Conservation (phyloP, 2,329 filamentous ascomycete genomes). For the Microsporum audouinii region DNA sequence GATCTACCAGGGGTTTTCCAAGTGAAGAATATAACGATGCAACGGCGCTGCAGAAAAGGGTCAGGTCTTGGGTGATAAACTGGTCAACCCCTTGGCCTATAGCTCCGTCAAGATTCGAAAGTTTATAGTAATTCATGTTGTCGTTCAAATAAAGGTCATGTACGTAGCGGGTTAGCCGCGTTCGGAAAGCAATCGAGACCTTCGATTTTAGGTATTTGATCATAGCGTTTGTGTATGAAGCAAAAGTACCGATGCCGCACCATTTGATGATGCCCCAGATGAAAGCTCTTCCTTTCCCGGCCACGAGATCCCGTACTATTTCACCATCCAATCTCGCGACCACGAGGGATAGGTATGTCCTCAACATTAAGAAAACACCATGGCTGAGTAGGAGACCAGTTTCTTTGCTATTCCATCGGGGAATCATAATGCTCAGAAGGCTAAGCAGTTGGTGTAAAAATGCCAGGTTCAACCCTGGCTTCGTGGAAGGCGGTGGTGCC, state of each 20-base stretch:
- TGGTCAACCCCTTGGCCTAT: conserved; percentile 88
- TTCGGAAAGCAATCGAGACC: conserved; percentile 95
- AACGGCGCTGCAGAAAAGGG: conserved; percentile 84
- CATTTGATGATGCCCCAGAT: conserved; percentile 85
- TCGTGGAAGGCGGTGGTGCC: conserved; percentile 73
- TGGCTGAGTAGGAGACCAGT: conserved; percentile 82
- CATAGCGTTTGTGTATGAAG: conserved; percentile 96
- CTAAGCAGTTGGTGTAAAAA: conserved; percentile 96
- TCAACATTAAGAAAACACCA: conserved; percentile 73
- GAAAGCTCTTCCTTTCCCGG: conserved; percentile 80
- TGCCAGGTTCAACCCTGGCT: conserved; percentile 85
- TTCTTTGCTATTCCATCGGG: conserved; percentile 90
- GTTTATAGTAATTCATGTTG: conserved; percentile 90
- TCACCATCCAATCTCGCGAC: conserved; percentile 90
- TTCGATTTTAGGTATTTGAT: conserved; percentile 98
- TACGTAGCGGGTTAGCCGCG: conserved; percentile 86
- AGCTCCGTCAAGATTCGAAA: conserved; percentile 84
- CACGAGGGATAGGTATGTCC: conserved; percentile 87
- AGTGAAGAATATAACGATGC: conserved; percentile 90
- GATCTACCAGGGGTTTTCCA: conserved; percentile 94
- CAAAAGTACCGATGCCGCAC: conserved; percentile 85
- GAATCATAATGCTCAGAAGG: conserved; percentile 94
- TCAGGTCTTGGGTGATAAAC: conserved; percentile 94
- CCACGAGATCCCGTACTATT: conserved; percentile 92
- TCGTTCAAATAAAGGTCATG: conserved; percentile 94